Evolutionary conservation across 2,329 filamentous ascomycete genomes (phyloP), one percentile per base, ranked within the genome.

Genomic region (Fusarium neocosmosporiellum): DNA sequence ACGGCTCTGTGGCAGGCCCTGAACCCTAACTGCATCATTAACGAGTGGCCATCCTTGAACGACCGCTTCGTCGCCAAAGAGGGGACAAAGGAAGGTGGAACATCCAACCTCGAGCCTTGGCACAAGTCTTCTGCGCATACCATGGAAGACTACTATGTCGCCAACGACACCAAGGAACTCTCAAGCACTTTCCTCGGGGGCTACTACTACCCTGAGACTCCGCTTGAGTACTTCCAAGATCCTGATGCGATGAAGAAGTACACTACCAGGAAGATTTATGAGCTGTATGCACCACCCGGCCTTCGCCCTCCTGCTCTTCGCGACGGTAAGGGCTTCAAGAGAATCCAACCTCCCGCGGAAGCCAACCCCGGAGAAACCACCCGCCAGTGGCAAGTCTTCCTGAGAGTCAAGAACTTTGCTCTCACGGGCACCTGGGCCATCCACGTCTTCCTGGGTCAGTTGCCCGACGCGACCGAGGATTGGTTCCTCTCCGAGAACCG

Each of bases 381-480:
- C 14, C 16, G 24, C 7, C 24, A 50, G 10, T 50, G 46, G 24
- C 46, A 50, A 29, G 46, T 13, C 24, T 50, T 29, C 46, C 27
- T 50, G 46, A 16, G 46, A 16, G 46, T 50, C 46, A 31, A 50
- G 46, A 50, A 50, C 46, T 31, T 50, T 81, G 69, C 46, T 5
- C 46, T 50, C 46, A 50, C 46, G 4, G 46, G 46, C 16, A 50
- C 46, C 27, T 29, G 27, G 46, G 46, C 46, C 10, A n/a, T 50
- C 10, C 46, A 50, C 18, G 11, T 50, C 27, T 50, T 50, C 46
- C 46, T 50, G 8, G 16, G 46, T 7, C 10, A 50, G 10, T 27
- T 50, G 24, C 46, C 46, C 8, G 46, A 50, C 9, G 16, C 24
- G 10, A 50, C 46, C 18, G 46, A 50, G 10, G 46, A 50, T 29